Base-by-base conservation (phyloP, 371 early-diverging fungal genomes). In the Mortierella sp. region DNA sequence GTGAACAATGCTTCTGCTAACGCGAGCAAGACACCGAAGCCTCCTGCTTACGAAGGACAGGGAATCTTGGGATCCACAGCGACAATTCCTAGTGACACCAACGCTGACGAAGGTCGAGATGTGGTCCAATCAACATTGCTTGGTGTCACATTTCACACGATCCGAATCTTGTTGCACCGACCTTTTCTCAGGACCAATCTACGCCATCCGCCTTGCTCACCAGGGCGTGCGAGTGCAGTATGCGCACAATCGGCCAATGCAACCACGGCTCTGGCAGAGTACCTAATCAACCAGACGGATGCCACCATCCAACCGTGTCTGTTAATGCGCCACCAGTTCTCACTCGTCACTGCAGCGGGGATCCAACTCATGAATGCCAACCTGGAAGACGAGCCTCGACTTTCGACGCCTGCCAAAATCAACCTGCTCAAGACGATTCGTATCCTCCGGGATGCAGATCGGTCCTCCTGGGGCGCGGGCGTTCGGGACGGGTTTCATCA, bases 241-340 rank as follows among this genome's bases (percentile, higher is more conserved):
- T 76, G 76, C 52, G 76, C 76, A 0, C 76, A 76, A 49, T 76
- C 76, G 10, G 76, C 76, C 19, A 76, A 76, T 55, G 76, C 76
- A 23, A 76, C 69, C 50, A 76, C 76, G 0, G 54, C 69, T 8
- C 48, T 69, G 52, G 65, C 76, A 18, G 76, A 76, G 59, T 65
- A 68, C 13, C 42, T 76, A 46, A 41, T 76, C 54, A 76, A 76
- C 30, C 69, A 64, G 19, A 58, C 31, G n/a, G 73, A 73, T n/a
- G 10, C 46, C 23, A 53, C 69, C 30, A 43, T 69, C 13, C 69
- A 68, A 55, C 76, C 68, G 1, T 69, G 69, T 27, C 23, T 76
- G 28, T 48, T 76, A 61, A 76, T 76, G 76, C 69, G 76, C 2
- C 76, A 76, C n/a, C 76, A 69, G 47, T 76, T 76, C 27, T 39